Conservation (phyloP, 2,329 filamentous ascomycete genomes). For the Xylaria multiplex region DNA sequence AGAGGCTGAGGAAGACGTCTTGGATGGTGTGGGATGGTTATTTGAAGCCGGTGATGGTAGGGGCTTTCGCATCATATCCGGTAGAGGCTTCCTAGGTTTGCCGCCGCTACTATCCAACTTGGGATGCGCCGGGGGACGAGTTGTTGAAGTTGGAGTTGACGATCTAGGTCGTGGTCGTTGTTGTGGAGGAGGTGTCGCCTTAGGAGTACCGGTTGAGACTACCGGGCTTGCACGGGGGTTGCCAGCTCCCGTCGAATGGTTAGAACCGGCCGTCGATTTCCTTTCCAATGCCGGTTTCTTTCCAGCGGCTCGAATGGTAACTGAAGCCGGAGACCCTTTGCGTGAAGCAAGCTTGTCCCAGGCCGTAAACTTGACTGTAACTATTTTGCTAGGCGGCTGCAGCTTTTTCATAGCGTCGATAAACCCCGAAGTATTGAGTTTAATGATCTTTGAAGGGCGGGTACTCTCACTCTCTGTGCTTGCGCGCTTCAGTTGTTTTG, state of each 20-base stretch:
- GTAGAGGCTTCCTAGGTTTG: slow-evolving; percentile 47
- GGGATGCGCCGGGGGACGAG: slow-evolving; percentile 21
- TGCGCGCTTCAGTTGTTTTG: slow-evolving; percentile 43
- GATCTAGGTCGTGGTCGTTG: slow-evolving; percentile 32
- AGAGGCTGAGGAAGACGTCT: slow-evolving; percentile 33
- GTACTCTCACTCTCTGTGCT: slow-evolving; percentile 46
- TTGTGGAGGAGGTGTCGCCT: slow-evolving; percentile 34
- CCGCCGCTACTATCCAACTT: slow-evolving; percentile 35
- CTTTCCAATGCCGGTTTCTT: slow-evolving; percentile 43
- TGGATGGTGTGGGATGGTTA: slow-evolving; percentile 35
- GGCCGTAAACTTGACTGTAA: slow-evolving; percentile 46
- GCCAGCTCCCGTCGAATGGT: slow-evolving; percentile 6
- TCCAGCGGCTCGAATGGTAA: slow-evolving; percentile 45
- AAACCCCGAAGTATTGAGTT: slow-evolving; percentile 47
- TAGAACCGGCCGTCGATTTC: slow-evolving; percentile 14
- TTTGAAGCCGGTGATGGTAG: slow-evolving; percentile 41
- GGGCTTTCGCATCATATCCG: slow-evolving; percentile 45
- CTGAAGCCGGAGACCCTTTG: slow-evolving; percentile 39
- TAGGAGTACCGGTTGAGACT: slow-evolving; percentile 2
- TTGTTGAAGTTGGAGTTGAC: slow-evolving; percentile 36
- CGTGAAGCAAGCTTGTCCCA: slow-evolving; percentile 44
- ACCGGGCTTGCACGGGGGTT: slow-evolving; percentile 22
- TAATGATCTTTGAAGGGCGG: slow-evolving; percentile 49
- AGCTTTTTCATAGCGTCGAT: slow-evolving; percentile 39
- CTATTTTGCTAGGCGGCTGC: slow-evolving; percentile 35